phyloP scores from a whole-genome alignment of 2,329 filamentous ascomycete genomes.

The Uncinocarpus reesii region DNA sequence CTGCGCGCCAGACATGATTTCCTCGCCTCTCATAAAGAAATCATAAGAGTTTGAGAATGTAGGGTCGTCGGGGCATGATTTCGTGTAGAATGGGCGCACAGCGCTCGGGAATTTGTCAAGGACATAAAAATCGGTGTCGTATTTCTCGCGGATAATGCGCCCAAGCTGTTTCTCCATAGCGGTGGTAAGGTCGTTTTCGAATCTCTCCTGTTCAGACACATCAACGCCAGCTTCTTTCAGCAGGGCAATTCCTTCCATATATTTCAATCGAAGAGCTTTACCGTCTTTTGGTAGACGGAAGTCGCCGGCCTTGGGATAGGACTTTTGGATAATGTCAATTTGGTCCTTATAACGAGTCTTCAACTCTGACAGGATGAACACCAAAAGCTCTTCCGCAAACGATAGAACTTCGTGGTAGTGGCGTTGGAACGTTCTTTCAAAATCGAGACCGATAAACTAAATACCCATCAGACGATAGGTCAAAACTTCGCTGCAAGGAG shows the following conservation, averaged over 20 bases:
- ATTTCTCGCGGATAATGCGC: slow-evolving; percentile 74
- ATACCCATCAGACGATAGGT: slow-evolving; percentile 18
- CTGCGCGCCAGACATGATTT: slow-evolving; percentile 58
- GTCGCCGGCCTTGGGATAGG: slow-evolving; percentile 42
- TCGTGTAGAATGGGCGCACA: slow-evolving; percentile 86
- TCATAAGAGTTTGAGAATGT: slow-evolving; percentile 59
- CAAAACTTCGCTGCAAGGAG: background rate
- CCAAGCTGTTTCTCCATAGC: slow-evolving; percentile 60
- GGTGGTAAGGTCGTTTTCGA: slow-evolving; percentile 40
- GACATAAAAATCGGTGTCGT: slow-evolving; percentile 90
- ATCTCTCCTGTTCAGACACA: slow-evolving; percentile 40
- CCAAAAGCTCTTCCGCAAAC: slow-evolving; percentile 41
- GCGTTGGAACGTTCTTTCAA: slow-evolving; percentile 41
- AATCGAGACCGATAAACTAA: slow-evolving; percentile 44
- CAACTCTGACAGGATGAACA: slow-evolving; percentile 40
- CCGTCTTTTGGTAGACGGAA: slow-evolving; percentile 42
- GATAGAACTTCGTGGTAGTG: slow-evolving; percentile 44
- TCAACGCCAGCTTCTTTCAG: slow-evolving; percentile 43
- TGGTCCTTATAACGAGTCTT: slow-evolving; percentile 37
- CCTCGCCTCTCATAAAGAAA: slow-evolving; percentile 61
- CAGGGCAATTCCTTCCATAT: slow-evolving; percentile 41
- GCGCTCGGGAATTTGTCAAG: slow-evolving; percentile 90
- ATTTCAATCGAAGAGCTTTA: slow-evolving; percentile 41
- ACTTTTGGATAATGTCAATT: slow-evolving; percentile 40
- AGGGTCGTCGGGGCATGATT: slow-evolving; percentile 59